phyloP scores from a whole-genome alignment of 2,329 filamentous ascomycete genomes.

The Sphaerulina musiva region DNA sequence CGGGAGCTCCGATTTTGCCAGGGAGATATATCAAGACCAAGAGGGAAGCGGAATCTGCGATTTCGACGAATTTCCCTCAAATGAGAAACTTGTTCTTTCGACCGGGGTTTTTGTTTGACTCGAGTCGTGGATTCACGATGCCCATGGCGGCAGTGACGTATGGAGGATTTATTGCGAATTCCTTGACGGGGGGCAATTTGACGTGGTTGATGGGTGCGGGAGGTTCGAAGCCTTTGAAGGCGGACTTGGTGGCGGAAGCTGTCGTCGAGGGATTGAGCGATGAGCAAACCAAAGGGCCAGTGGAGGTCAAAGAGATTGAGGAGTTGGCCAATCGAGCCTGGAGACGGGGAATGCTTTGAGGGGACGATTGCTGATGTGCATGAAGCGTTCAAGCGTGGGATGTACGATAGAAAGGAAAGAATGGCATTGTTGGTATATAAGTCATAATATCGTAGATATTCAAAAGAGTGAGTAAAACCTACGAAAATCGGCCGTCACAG shows the following conservation, averaged over 20 bases:
- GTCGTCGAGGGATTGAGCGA: conserved; percentile 81
- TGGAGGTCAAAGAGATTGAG: conserved; percentile 76
- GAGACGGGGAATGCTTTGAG: conserved; percentile 80
- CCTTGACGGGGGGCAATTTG: conserved; percentile 66
- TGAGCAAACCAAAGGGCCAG: conserved; percentile 62
- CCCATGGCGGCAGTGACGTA: conserved; percentile 74
- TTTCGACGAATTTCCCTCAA: conserved; percentile 63
- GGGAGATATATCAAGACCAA: conserved; percentile 84
- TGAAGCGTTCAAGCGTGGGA: conserved; percentile 13
- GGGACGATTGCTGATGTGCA: conserved; percentile 1
- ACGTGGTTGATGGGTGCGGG: conserved; percentile 72
- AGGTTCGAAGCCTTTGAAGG: conserved; percentile 79
- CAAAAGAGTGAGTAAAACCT: background rate
- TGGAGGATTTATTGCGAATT: conserved; percentile 69
- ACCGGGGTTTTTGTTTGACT: conserved; percentile 84
- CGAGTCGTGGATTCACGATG: conserved; percentile 71
- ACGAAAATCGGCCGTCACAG: background rate
- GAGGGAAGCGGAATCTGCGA: conserved; percentile 75
- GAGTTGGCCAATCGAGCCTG: conserved; percentile 72
- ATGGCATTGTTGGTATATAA: no score
- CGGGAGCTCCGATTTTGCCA: conserved; percentile 77
- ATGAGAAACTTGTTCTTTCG: conserved; percentile 78
- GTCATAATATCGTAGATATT: background rate
- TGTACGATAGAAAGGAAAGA: background rate
- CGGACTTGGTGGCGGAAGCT: conserved; percentile 79